These are phyloP conservation scores for Sporopachydermia lactativora DNA, from an alignment of 805 yeast genomes.

Conservation along the genomic window DNA sequence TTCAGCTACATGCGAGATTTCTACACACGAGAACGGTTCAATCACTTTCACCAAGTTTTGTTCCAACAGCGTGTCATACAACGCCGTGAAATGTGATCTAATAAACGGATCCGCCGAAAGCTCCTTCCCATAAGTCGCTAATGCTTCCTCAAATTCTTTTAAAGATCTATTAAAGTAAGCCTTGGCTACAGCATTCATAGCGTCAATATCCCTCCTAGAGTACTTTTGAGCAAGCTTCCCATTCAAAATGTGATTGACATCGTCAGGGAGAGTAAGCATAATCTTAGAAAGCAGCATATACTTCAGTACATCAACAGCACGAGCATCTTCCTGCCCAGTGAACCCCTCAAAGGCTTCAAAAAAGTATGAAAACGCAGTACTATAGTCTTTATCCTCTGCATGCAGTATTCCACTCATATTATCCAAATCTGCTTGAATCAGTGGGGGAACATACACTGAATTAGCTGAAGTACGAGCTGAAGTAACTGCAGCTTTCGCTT, in stretches of 20 bases:
- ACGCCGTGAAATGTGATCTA: constrained; percentile 80
- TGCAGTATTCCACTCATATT: constrained; percentile 90
- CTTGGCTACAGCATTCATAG: constrained; percentile 85
- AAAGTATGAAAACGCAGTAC: constrained; percentile 90
- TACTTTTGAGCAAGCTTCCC: constrained; percentile 64
- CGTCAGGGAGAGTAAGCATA: constrained; percentile 81
- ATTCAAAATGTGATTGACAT: constrained; percentile 62
- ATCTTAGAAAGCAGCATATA: constrained; percentile 88
- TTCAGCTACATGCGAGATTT: constrained; percentile 74
- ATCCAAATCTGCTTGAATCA: constrained; percentile 86
- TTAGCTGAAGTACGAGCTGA: constrained; percentile 97
- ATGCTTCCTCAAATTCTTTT: constrained; percentile 78
- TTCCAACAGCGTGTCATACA: constrained; percentile 85
- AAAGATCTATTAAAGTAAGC: constrained; percentile 86
- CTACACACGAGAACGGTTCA: constrained; percentile 95
- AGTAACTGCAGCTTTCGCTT: constrained; percentile 83
- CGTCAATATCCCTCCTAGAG: constrained; percentile 79
- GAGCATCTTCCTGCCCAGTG: constrained; percentile 36
- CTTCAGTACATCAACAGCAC: constrained; percentile 66
- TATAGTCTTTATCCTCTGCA: constrained; percentile 94
- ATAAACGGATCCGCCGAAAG: constrained; percentile 78
- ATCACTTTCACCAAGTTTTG: constrained; percentile 88
- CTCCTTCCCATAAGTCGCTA: constrained; percentile 56
- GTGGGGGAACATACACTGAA: constrained; percentile 77
- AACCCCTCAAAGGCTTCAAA: constrained; percentile 91